Conservation (phyloP, 345 rosid species). For the Aurinia saxatilis region DNA sequence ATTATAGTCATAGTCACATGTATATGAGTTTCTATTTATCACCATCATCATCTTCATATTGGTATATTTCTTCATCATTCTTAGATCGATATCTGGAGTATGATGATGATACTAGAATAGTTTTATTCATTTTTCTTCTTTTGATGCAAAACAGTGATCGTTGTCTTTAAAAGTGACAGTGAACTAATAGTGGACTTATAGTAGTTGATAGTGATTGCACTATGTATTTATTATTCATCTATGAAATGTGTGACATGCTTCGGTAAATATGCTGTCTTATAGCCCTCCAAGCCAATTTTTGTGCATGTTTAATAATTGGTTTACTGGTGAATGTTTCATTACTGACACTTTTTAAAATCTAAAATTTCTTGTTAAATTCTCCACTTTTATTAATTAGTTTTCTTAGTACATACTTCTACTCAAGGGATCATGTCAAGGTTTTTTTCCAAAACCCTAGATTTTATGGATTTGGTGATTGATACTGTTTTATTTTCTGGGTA, state of each 20-base stretch:
- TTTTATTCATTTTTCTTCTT: conserved; percentile 12
- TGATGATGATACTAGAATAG: background rate
- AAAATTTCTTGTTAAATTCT: too few species aligned
- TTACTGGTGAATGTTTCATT: background rate
- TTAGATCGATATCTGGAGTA: conserved; percentile 6
- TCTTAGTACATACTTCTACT: background rate
- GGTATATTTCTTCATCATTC: too few species aligned
- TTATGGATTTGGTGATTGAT: background rate
- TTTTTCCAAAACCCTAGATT: conserved; percentile 22
- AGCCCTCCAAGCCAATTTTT: too few species aligned
- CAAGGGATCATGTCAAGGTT: background rate
- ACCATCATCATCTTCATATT: too few species aligned
- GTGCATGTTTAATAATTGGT: background rate
- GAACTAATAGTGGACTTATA: conserved; percentile 27
- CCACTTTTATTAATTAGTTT: background rate
- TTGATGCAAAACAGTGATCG: conserved; percentile 26
- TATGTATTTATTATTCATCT: conserved; percentile 1
- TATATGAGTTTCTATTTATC: too few species aligned
- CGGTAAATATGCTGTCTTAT: conserved; percentile 1
- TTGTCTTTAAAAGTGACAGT: conserved; percentile 23
- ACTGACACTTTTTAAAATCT: background rate
- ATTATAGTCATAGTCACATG: background rate
- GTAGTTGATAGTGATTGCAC: conserved; percentile 24
- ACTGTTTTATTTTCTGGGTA: background rate
- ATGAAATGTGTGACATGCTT: background rate